phyloP scores from a whole-genome alignment of 2,329 filamentous ascomycete species.

The Fusarium kyushuense region DNA sequence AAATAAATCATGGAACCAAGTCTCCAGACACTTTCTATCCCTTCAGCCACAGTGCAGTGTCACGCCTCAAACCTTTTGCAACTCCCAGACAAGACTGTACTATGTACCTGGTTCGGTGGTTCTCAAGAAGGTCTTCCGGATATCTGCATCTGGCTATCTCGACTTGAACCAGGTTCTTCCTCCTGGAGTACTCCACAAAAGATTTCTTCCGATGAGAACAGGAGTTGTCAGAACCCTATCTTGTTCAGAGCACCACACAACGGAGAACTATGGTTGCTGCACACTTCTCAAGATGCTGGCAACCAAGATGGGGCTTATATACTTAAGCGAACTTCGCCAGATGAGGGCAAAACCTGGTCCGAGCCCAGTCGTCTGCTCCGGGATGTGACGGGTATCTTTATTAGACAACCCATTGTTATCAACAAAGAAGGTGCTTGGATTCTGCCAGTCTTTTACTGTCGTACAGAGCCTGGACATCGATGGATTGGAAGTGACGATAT shows the following conservation, averaged over 20 bases:
- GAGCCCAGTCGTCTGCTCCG: slow-evolving; percentile 50
- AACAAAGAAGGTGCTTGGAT: slow-evolving; percentile 55
- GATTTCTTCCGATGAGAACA: slow-evolving; percentile 54
- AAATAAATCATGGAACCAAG: slow-evolving; percentile 10
- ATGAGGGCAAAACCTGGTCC: slow-evolving; percentile 55
- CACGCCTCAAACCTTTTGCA: slow-evolving; percentile 60
- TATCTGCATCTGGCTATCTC: slow-evolving; percentile 58
- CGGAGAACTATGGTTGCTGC: slow-evolving; percentile 56
- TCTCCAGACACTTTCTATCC: slow-evolving; percentile 46
- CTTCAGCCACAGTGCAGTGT: slow-evolving; percentile 57
- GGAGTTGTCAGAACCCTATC: slow-evolving; percentile 61
- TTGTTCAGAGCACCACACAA: slow-evolving; percentile 54
- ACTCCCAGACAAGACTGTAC: slow-evolving; percentile 55
- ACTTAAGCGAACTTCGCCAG: slow-evolving; percentile 52
- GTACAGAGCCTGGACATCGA: slow-evolving; percentile 54
- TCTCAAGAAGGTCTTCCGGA: slow-evolving; percentile 60
- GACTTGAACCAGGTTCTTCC: slow-evolving; percentile 47
- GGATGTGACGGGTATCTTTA: slow-evolving; percentile 54
- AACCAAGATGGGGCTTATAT: slow-evolving; percentile 59
- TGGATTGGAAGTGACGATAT: slow-evolving; percentile 61
- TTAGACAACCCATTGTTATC: slow-evolving; percentile 56
- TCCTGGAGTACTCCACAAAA: slow-evolving; percentile 52
- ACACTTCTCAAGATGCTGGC: slow-evolving; percentile 59
- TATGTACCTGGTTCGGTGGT: slow-evolving; percentile 61
- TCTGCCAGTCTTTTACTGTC: slow-evolving; percentile 59